Evolutionary conservation across 352 stramenopile species (phyloP).

Genomic region (Hyaloperonospora arabidopsidis): DNA sequence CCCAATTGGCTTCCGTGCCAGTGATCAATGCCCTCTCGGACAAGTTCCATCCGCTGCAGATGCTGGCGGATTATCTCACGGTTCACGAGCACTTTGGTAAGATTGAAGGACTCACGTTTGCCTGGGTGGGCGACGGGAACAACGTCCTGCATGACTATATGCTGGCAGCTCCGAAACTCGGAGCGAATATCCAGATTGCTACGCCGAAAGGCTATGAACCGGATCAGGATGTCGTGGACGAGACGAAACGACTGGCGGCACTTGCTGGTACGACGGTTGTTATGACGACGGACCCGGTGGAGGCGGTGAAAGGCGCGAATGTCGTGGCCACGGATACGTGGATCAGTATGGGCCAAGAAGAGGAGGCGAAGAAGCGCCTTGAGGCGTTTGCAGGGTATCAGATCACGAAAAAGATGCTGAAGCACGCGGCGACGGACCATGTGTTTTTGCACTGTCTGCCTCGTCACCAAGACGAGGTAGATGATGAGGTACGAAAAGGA

Average conservation of each 20-base stretch:
- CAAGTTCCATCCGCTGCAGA: slow-evolving; percentile 97
- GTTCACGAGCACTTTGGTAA: slow-evolving; percentile 85
- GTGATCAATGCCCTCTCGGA: slow-evolving; percentile 98
- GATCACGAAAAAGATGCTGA: slow-evolving; percentile 89
- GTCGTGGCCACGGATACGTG: slow-evolving; percentile 97
- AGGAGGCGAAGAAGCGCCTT: slow-evolving; percentile 90
- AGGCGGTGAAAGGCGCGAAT: slow-evolving; percentile 91
- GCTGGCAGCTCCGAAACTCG: slow-evolving; percentile 82
- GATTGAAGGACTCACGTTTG: slow-evolving; percentile 88
- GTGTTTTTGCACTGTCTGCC: slow-evolving; percentile 98
- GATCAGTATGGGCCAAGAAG: slow-evolving; percentile 93
- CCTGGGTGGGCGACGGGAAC: slow-evolving; percentile 98
- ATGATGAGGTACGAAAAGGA: slow-evolving; percentile 82
- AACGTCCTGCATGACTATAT: slow-evolving; percentile 98
- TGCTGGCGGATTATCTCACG: slow-evolving; percentile 96
- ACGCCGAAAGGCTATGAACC: slow-evolving; percentile 91
- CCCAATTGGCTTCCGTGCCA: slow-evolving; percentile 86
- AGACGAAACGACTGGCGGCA: slow-evolving; percentile 82
- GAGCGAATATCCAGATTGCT: slow-evolving; percentile 91
- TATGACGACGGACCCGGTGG: slow-evolving; percentile 85
- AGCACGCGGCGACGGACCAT: slow-evolving; percentile 83
- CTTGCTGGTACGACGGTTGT: slow-evolving; percentile 61
- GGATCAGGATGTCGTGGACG: slow-evolving; percentile 83
- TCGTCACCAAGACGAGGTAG: slow-evolving; percentile 94
- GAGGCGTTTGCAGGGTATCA: slow-evolving; percentile 94